Evolutionary conservation across 1,284 basidiomycete genomes (phyloP), one percentile per base, ranked within the genome.

Genomic region (Salmacisia buchloeana): DNA sequence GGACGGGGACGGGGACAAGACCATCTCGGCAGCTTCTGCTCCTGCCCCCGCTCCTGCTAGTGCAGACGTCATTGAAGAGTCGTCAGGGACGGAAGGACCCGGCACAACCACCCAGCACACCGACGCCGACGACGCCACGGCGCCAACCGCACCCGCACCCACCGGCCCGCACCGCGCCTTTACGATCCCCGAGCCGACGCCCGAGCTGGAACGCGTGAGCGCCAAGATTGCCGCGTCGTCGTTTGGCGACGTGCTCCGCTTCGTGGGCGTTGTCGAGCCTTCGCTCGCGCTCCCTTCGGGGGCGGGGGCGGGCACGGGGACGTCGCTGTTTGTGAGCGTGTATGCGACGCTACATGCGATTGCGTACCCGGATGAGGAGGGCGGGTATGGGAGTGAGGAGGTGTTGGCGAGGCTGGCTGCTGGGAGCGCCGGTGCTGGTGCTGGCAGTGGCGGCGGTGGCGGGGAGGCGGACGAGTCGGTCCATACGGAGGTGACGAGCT

Each of bases 201-300:
- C 67, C 9, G 75, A 74, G 63, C 64, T 79, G 41, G 76, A 78
- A 43, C 64, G 70, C 9, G 68, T 72, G 29, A 68, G 72, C 2
- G 57, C 61, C 7, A 70, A 71, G 34, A 69, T 77, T 9, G 77
- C 73, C 75, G 56, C n/a, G n/a, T n/a, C 67, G 3, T 60, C 64
- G 10, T 74, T 79, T 65, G 73, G 73, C 38, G 76, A 78, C 31
- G 61, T 59, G 1, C 67, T 79, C 7, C 69, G 77, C 33, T 69
- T 69, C 49, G 71, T 70, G 1, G 54, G 69, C 56, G 74, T 72
- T 39, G 18, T 58, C 2, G 71, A 69, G 21, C 64, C 3, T 36
- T 70, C 6, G 60, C 75, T 12, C 64, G 66, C 13, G 13, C 34
- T n/a, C 41, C 71, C 27, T 59, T 59, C 49, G 7, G 57, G n/a